These are phyloP conservation scores for Ustilago lituana DNA, from an alignment of 1,284 basidiomycete genomes.

Conservation along the genomic window DNA sequence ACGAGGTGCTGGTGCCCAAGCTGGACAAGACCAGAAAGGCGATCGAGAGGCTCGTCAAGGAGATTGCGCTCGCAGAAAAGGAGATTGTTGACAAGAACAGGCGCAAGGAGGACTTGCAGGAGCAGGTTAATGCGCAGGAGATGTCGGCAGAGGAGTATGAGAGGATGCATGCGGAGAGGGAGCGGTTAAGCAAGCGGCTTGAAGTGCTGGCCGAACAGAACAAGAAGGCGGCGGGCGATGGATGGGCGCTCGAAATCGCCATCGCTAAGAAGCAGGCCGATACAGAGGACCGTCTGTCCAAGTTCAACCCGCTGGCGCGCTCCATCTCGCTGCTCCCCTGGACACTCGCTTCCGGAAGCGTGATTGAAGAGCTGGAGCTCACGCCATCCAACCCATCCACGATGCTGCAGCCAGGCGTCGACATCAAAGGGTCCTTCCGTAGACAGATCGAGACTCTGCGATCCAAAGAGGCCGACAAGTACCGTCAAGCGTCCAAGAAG, in stretches of 20 bases:
- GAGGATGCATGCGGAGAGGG: constrained; percentile 55
- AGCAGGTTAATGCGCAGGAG: constrained; percentile 59
- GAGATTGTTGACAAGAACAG: constrained; percentile 53
- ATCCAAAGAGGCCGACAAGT: constrained; percentile 43
- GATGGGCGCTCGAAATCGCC: constrained; percentile 58
- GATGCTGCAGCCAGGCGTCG: constrained; percentile 56
- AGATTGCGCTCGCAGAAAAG: constrained; percentile 40
- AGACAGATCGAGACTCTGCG: constrained; percentile 45
- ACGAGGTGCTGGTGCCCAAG: constrained; percentile 60
- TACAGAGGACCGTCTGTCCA: constrained; percentile 55
- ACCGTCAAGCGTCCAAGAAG: constrained; percentile 47
- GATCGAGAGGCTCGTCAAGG: constrained; percentile 52
- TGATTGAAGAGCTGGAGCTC: constrained; percentile 53
- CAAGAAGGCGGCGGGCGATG: constrained; percentile 50
- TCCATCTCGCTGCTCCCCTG: constrained; percentile 55
- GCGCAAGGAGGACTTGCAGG: constrained; percentile 49
- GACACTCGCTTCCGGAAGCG: constrained; percentile 32
- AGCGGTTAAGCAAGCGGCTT: constrained; percentile 54
- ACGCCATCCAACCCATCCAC: constrained; percentile 45
- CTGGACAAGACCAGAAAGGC: constrained; percentile 60
- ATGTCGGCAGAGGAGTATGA: constrained; percentile 64
- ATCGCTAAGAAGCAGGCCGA: constrained; percentile 58
- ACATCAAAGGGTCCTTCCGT: constrained; percentile 50
- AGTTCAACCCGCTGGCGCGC: constrained; percentile 52
- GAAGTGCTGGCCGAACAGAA: constrained; percentile 48